A percentile compares a stretch with the other conserved stretches of the same genome.
Evolutionary conservation across 2,329 filamentous ascomycete species (phyloP).

Genomic region (Chaetomiaceae sp.): DNA sequence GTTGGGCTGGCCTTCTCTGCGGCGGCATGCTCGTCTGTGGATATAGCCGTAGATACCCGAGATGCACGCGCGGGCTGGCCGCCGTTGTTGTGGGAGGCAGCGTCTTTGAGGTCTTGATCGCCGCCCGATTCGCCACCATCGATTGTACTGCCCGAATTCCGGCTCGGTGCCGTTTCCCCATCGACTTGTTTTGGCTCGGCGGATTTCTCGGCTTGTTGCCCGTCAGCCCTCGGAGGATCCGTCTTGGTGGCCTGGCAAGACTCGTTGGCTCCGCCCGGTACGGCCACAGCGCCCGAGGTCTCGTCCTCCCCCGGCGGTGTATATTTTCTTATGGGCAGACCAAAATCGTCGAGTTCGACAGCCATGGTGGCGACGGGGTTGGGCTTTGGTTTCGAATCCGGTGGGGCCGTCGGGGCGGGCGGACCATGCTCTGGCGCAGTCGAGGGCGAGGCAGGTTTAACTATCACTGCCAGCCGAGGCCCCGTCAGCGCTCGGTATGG

Average conservation of each 20-base stretch:
- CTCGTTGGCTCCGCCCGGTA: not conserved
- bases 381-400: conserved; percentile 2
- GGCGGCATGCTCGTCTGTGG: not conserved
- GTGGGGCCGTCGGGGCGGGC: not conserved
- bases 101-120: conserved; percentile 30
- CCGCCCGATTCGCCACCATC: conserved; percentile 26
- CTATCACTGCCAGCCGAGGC: conserved; percentile 21
- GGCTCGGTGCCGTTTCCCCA: not conserved
- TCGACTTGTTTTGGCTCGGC: not conserved
- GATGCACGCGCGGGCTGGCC: not conserved
- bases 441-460: conserved; percentile 12
- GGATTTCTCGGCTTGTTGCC: not conserved
- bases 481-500: conserved; percentile 23
- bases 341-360: conserved; percentile 64
- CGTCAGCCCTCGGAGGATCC: not conserved
- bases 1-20: not conserved
- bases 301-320: conserved; percentile 1
- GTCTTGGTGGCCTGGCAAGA: not conserved
- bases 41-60: not conserved
- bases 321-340: conserved; percentile 57
- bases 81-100: conserved; percentile 18
- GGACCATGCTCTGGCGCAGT: conserved; percentile 10
- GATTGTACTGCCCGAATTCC: not conserved
- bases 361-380: conserved; percentile 2
- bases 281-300: not conserved